These are phyloP conservation scores for Fusarium nanum DNA, from an alignment of 2,329 filamentous ascomycete genomes.

Conservation along the genomic window DNA sequence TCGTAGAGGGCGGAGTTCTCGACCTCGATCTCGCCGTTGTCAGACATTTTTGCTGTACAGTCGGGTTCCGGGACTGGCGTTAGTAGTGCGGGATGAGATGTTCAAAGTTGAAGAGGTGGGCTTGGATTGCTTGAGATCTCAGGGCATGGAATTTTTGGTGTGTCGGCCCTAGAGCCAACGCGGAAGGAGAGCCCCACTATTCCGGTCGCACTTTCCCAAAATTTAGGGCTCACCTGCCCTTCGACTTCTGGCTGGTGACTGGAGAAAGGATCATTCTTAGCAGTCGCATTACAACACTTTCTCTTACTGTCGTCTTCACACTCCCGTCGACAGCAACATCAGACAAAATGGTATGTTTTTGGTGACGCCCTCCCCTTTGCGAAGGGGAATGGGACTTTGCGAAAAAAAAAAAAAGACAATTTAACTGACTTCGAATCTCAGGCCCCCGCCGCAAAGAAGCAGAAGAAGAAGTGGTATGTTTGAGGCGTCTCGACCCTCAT, in stretches of 20 bases:
- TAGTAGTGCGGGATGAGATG: slow-evolving; percentile 51
- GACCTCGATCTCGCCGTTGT: slow-evolving; percentile 93
- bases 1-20: slow-evolving; percentile 79
- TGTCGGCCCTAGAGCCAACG: neutral
- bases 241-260: slow-evolving; percentile 49
- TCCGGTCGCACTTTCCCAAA: slow-evolving; percentile 20
- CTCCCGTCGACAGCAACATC: slow-evolving; percentile 55
- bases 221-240: slow-evolving; percentile 36
- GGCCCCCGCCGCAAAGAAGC: slow-evolving; percentile 62
- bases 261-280: slow-evolving; percentile 29
- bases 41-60: slow-evolving; percentile 81
- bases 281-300: slow-evolving; percentile 44
- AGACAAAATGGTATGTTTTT: slow-evolving; percentile 58
- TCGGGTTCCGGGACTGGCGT: slow-evolving; percentile 51
- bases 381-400: slow-evolving; percentile 1
- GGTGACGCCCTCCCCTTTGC: slow-evolving; percentile 11
- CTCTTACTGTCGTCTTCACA: slow-evolving; percentile 45
- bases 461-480: slow-evolving; percentile 63
- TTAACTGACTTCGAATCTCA: slow-evolving; percentile 45
- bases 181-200: slow-evolving; percentile 1
- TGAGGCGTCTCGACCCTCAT: slow-evolving; percentile 26
- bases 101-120: slow-evolving; percentile 43
- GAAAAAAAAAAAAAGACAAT: slow-evolving; percentile 23
- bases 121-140: slow-evolving; percentile 13
- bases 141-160: slow-evolving; percentile 17